Evolutionary conservation across 352 stramenopile species (phyloP), one percentile per base, ranked within the genome.

Genomic region (Globisporangium spinosum): DNA sequence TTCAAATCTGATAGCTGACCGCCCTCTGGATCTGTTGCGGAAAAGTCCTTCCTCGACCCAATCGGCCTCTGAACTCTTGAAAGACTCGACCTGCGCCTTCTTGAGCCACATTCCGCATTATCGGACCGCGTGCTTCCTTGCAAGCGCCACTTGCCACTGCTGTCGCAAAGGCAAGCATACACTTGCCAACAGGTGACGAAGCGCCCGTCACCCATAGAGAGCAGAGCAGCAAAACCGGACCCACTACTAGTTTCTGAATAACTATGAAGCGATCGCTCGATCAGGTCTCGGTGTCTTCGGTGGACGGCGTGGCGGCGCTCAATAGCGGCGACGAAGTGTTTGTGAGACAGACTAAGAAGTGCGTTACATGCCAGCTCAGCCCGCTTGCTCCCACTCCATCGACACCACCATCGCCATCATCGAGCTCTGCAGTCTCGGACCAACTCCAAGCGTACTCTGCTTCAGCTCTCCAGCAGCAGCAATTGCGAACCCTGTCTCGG

Each of bases 251-350:
- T 62, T 45, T 9, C 22, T 9, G 4, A 29, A 29, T 27, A 35
- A 35, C 61, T 22, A 85, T 85, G 78, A 85, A 85, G 75, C 78
- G 78, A 62, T 82, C 74, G 68, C 78, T 82, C 59, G 74, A 80
- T 27, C 64, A 75, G 64, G 65, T 83, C 68, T 66, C 72, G 22
- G 32, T 62, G 51, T 10, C 67, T 38, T 60, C 62, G 12, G 20
- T n/a, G 2, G 59, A 55, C 17, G 29, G 15, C 17, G 59, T 40
- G 25, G 59, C 27, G 25, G 32, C 10, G 32, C 56, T 62, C 56
- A 34, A 25, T 43, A 35, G 35, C 43, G 62, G 35, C 25, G 73
- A 61, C 23, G 51, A 71, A 12, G 51, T 56, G 22, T 60, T 74
- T 54, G 62, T 61, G 45, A 58, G 29, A 22, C 51, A 65, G 45